Conservation (phyloP, 2,329 filamentous ascomycete species). For the Alternaria conjuncta region DNA sequence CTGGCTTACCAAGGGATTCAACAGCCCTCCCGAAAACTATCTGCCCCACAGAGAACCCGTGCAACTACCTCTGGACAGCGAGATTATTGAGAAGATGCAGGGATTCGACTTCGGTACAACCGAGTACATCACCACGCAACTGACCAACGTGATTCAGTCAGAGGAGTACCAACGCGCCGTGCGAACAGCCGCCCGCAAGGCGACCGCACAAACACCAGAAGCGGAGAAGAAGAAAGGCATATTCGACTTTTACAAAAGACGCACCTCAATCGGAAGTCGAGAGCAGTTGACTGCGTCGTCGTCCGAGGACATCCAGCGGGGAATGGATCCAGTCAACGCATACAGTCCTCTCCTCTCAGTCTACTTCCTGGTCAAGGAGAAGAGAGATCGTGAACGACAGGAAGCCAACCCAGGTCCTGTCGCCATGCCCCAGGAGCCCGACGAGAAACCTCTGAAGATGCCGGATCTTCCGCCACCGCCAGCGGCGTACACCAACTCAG, state of each 20-base stretch:
- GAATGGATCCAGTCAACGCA: slow-evolving; percentile 87
- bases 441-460: slow-evolving; percentile 65
- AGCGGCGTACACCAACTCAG: slow-evolving; percentile 86
- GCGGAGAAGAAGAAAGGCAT: slow-evolving; percentile 85
- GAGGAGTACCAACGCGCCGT: slow-evolving; percentile 91
- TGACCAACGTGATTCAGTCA: slow-evolving; percentile 86
- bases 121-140: slow-evolving; percentile 80
- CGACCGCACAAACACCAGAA: slow-evolving; percentile 61
- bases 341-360: slow-evolving; percentile 92
- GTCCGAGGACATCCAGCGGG: slow-evolving; percentile 80
- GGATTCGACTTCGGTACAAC: slow-evolving; percentile 95
- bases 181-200: slow-evolving; percentile 72
- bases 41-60: slow-evolving; percentile 83
- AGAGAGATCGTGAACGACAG: slow-evolving; percentile 77
- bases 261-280: slow-evolving; percentile 86
- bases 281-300: slow-evolving; percentile 88
- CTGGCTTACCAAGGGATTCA: slow-evolving; percentile 95
- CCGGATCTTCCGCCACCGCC: slow-evolving; percentile 82
- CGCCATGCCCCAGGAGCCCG: slow-evolving; percentile 62
- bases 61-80: slow-evolving; percentile 80
- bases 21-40: slow-evolving; percentile 84
- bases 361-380: slow-evolving; percentile 96
- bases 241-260: slow-evolving; percentile 96
- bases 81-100: slow-evolving; percentile 91
- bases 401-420: slow-evolving; percentile 66